Base-by-base conservation (phyloP, 1,139 yeast species). In the Taphrina confusa region DNA sequence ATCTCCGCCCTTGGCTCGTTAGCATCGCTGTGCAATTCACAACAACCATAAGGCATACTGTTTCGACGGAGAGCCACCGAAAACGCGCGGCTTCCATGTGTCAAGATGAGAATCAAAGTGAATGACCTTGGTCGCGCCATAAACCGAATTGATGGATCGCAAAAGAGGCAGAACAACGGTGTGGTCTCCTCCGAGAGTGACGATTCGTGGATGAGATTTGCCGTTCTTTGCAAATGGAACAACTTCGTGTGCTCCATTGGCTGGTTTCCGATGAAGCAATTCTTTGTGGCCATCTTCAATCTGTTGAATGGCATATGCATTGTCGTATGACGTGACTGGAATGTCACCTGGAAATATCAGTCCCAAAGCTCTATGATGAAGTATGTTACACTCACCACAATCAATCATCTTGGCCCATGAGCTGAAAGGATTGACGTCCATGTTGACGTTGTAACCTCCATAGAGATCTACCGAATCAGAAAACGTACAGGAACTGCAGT, bases 131-230 rank as follows among this genome's bases (percentile, higher is more conserved):
- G 85, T 70, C 12, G 82, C 82, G 0, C 91, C 92, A 68, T 85
- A 81, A 16, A 78, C 68, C 61, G 79, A 74, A 62, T 81, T 71
- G 61, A 85, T 75, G 0, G 87, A 84, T 63, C 92, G 76, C 61
- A 86, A 71, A 64, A 84, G 86, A 1, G 92, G 91, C 61, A 86
- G 75, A 46, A 85, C 76, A 22, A 85, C 80, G 1, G 89, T 82
- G 71, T 86, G 94, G 70, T 86, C 94, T 45, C 92, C 94, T 12
- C 94, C 94, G 45, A 86, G 74, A 0, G 86, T 84, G 33, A 86
- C 78, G 47, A 82, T 77, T 62, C 87, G 74, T n/a, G 63, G 66
- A 27, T 45, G 44, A 16, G 33, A 61, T 28, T 46, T 57, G 39
- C 52, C 52, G n/a, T 61, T 18, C 14, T 63, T 37, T 18, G 36